phyloP scores from a whole-genome alignment of 805 yeast species.

The Wickerhamomyces mucosus region DNA sequence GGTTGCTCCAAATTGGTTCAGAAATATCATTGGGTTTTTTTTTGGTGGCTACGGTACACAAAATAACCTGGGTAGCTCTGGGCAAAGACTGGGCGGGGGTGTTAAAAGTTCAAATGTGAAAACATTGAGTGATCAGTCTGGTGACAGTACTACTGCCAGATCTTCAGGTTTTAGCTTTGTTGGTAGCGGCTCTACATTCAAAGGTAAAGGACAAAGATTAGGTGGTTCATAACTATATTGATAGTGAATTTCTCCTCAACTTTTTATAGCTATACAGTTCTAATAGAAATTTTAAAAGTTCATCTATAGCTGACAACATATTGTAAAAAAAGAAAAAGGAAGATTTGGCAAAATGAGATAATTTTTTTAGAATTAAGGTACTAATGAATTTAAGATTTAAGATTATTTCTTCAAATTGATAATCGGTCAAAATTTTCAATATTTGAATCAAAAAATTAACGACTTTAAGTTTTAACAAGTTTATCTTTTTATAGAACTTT shows the following conservation, averaged over 20 bases:
- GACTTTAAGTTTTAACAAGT: constrained; percentile 5
- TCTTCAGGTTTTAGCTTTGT: constrained; percentile 10
- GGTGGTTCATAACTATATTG: constrained; percentile 14
- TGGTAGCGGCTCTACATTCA: constrained; percentile 15
- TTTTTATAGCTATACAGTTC: constrained; percentile 11
- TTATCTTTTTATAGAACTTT: background rate
- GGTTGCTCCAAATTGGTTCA: constrained; percentile 44
- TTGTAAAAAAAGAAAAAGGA: constrained; percentile 16
- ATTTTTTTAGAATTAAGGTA: constrained; percentile 8
- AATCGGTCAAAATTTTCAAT: constrained; percentile 1
- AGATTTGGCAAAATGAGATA: constrained; percentile 4
- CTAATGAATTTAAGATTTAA: constrained; percentile 11
- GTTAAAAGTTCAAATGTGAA: constrained; percentile 3
- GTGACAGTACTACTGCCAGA: constrained; percentile 5
- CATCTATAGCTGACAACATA: constrained; percentile 13
- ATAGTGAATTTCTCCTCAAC: background rate
- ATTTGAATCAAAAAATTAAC: constrained; percentile 8
- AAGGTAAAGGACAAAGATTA: constrained; percentile 30
- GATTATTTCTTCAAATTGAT: constrained; percentile 2
- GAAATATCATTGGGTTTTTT: constrained; percentile 17
- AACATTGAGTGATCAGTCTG: constrained; percentile 6
- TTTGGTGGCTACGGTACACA: constrained; percentile 2
- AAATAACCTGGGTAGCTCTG: too few species aligned
- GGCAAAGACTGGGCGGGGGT: too few species aligned
- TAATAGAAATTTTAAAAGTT: constrained; percentile 10